These are phyloP conservation scores for Sporothrix brasiliensis DNA, from an alignment of 2,329 filamentous ascomycete genomes.

Conservation along the genomic window DNA sequence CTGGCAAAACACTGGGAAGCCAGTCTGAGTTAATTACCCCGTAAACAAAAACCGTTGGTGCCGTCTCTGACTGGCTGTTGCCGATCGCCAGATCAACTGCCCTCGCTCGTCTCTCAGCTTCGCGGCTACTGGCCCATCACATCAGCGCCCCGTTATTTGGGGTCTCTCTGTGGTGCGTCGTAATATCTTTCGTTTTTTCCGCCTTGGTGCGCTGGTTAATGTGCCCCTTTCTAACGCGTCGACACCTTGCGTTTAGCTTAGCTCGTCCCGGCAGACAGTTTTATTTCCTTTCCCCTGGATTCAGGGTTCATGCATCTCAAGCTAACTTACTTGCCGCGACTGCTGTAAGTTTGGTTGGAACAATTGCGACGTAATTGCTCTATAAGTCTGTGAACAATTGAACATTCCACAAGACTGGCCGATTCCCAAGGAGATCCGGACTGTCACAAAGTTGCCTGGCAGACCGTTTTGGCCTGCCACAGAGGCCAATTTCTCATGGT, in stretches of 20 bases:
- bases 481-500: constrained; percentile 17
- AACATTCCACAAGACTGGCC: too few relatives aligned
- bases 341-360: neutral
- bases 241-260: constrained; percentile 6
- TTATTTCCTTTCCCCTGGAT: constrained; percentile 1
- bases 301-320: constrained; percentile 13
- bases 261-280: constrained; percentile 11
- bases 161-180: neutral
- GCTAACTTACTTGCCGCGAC: neutral
- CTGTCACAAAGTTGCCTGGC: neutral
- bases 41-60: constrained; percentile 24
- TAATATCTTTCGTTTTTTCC: neutral
- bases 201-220: too few relatives aligned
- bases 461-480: constrained; percentile 23
- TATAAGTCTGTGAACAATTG: too few relatives aligned
- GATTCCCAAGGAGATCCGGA: neutral
- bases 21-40: neutral
- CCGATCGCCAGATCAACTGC: constrained; percentile 2
- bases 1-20: neutral
- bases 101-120: constrained; percentile 20
- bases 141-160: constrained; percentile 25
- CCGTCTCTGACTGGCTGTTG: neutral
- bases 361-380: too few relatives aligned
- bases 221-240: constrained; percentile 26
- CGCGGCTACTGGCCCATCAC: constrained; percentile 20